phyloP scores from a whole-genome alignment of 2,329 filamentous ascomycete genomes.

The Sclerotinia minor region DNA sequence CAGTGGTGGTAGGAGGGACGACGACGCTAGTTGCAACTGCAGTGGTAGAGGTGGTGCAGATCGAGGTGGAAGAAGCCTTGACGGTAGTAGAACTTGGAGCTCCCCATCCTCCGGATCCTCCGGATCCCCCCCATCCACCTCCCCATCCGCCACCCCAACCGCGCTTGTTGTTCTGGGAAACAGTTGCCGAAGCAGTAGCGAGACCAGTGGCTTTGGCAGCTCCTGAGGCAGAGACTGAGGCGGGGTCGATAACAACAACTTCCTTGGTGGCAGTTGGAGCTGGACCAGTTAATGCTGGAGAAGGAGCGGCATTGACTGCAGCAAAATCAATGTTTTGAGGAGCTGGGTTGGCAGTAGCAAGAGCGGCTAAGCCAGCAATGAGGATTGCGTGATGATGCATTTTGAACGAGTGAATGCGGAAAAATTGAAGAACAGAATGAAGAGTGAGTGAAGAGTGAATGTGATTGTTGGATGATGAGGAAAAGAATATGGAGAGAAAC shows the following conservation, averaged over 20 bases:
- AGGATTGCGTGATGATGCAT: slow-evolving; percentile 18
- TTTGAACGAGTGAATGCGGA: background rate
- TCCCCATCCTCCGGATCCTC: background rate
- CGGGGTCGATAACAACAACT: background rate
- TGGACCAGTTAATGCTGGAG: slow-evolving; percentile 5
- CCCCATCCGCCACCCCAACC: background rate
- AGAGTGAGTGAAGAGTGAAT: background rate
- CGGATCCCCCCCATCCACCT: background rate
- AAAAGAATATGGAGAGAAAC: background rate
- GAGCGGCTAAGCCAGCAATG: slow-evolving; percentile 28
- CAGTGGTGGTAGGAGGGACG: background rate
- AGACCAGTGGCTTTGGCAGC: slow-evolving; percentile 3
- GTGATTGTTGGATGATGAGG: slow-evolving; percentile 15
- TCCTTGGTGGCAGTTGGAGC: slow-evolving; percentile 1
- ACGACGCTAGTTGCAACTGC: background rate
- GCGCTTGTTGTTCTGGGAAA: background rate
- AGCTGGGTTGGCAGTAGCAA: slow-evolving; percentile 28
- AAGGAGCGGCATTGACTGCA: slow-evolving; percentile 19
- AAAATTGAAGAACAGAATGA: slow-evolving; percentile 23
- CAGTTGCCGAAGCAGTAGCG: slow-evolving; percentile 12
- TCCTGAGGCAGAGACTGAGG: slow-evolving; percentile 2
- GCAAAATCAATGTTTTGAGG: slow-evolving; percentile 28
- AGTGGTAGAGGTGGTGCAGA: background rate
- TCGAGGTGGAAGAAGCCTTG: background rate
- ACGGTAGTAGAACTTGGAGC: background rate